phyloP scores from a whole-genome alignment of 2,329 filamentous ascomycete species.

The Didymella lethalis region DNA sequence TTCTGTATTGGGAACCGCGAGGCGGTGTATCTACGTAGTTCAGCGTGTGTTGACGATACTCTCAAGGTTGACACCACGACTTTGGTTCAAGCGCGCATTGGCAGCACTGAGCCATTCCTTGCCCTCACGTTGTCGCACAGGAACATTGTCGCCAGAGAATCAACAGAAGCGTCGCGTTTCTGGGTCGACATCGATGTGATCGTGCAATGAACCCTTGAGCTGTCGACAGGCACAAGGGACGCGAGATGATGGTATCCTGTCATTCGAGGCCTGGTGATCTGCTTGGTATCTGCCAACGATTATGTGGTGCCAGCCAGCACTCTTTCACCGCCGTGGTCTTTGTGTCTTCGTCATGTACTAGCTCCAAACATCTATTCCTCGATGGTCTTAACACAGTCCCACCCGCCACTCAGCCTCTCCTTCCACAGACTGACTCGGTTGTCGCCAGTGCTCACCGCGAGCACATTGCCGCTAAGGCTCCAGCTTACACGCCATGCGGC shows the following conservation, averaged over 20 bases:
- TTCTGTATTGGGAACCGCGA: conserved; percentile 9
- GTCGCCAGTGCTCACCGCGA: conserved; percentile 91
- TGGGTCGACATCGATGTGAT: neutral
- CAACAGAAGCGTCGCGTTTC: neutral
- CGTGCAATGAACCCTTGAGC: neutral
- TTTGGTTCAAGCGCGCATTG: neutral
- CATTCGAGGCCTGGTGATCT: conserved; percentile 1
- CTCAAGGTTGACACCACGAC: neutral
- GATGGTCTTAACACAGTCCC: conserved; percentile 97
- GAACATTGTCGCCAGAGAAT: neutral
- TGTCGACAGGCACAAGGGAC: neutral
- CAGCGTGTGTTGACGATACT: conserved; percentile 3
- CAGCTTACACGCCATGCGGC: conserved; percentile 97
- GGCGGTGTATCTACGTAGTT: conserved; percentile 13
- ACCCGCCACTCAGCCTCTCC: conserved; percentile 94
- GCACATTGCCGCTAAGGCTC: conserved; percentile 95
- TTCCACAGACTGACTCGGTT: conserved; percentile 99
- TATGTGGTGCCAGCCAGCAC: neutral
- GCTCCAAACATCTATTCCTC: conserved; percentile 68
- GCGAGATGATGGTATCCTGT: conserved; percentile 13
- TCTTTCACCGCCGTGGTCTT: neutral
- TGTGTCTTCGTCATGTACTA: neutral
- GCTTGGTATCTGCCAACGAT: conserved; percentile 10
- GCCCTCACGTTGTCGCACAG: neutral
- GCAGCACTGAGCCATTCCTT: neutral